phyloP scores from a whole-genome alignment of 345 rosid genomes.

The Eucalyptus tenuipes region DNA sequence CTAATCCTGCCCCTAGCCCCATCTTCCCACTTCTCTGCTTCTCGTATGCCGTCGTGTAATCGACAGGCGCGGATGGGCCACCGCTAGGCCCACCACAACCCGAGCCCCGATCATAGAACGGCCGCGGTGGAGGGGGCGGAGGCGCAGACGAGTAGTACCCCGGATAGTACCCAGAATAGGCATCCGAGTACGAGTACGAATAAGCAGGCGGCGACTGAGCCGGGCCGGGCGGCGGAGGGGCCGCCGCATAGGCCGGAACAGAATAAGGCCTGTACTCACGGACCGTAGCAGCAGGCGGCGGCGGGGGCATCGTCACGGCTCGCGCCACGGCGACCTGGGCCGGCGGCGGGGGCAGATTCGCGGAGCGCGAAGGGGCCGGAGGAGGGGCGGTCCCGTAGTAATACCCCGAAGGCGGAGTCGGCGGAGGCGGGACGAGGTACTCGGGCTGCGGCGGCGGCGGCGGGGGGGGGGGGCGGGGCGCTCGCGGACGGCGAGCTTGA shows the following conservation, averaged over 20 bases:
- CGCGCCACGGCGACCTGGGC: background rate
- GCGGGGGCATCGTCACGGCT: background rate
- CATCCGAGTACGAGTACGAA: background rate
- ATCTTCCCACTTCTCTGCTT: conserved; percentile 53
- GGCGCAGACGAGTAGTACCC: background rate
- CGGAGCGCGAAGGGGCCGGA: background rate
- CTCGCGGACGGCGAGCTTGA: background rate
- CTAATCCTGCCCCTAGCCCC: conserved; percentile 76
- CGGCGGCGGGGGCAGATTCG: background rate
- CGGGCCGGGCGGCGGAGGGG: background rate
- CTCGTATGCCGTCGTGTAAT: background rate
- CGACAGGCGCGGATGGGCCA: background rate
- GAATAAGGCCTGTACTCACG: background rate
- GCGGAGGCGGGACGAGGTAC: background rate
- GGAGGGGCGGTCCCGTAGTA: background rate
- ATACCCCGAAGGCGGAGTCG: background rate
- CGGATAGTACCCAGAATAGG: background rate
- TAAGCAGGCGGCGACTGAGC: background rate
- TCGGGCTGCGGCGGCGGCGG: background rate
- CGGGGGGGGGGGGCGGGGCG: background rate
- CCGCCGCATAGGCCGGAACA: background rate
- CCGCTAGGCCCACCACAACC: background rate
- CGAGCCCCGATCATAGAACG: background rate
- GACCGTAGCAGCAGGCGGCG: background rate
- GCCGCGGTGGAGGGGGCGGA: background rate